phyloP scores from a whole-genome alignment of 495 filamentous ascomycete genomes.

The Hypoxylon trugodes region DNA sequence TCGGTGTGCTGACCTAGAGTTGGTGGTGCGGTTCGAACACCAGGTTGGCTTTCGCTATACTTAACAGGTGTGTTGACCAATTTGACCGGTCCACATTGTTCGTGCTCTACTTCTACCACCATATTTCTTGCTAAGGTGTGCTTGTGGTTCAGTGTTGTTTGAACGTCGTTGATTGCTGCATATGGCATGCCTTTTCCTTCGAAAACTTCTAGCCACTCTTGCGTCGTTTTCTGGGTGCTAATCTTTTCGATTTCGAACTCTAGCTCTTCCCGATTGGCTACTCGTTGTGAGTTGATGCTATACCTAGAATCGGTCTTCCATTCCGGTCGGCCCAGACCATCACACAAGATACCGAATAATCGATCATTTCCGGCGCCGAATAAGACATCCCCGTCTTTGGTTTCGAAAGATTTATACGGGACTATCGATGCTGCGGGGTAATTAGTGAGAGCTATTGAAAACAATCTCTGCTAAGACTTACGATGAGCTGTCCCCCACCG shows the following conservation, averaged over 20 bases:
- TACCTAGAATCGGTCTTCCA: slow-evolving; percentile 83
- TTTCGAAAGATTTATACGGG: slow-evolving; percentile 91
- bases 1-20: slow-evolving; percentile 92
- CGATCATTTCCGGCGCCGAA: slow-evolving; percentile 94
- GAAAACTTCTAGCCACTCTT: slow-evolving; percentile 87
- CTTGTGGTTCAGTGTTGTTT: slow-evolving; percentile 80
- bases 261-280: slow-evolving; percentile 77
- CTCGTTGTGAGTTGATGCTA: slow-evolving; percentile 80
- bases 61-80: slow-evolving; percentile 96
- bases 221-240: slow-evolving; percentile 80
- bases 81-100: slow-evolving; percentile 82
- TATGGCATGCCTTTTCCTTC: slow-evolving; percentile 95
- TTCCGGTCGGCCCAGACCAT: slow-evolving; percentile 76
- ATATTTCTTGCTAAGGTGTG: slow-evolving; percentile 88
- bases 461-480: slow-evolving; percentile 52
- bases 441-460: slow-evolving; percentile 30
- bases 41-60: slow-evolving; percentile 82
- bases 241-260: slow-evolving; percentile 79
- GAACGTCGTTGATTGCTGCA: slow-evolving; percentile 92
- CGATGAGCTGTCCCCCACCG: slow-evolving; percentile 97
- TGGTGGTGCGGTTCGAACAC: slow-evolving; percentile 82
- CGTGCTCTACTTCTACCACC: slow-evolving; percentile 88
- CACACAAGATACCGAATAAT: slow-evolving; percentile 86
- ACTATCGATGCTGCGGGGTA: slow-evolving; percentile 81
- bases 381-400: slow-evolving; percentile 89